A percentile compares a stretch with the other conserved stretches of the same genome.
These are phyloP conservation scores for Paramarasmius palmivorus DNA, from an alignment of 1,284 basidiomycete genomes.

Conservation along the genomic window DNA sequence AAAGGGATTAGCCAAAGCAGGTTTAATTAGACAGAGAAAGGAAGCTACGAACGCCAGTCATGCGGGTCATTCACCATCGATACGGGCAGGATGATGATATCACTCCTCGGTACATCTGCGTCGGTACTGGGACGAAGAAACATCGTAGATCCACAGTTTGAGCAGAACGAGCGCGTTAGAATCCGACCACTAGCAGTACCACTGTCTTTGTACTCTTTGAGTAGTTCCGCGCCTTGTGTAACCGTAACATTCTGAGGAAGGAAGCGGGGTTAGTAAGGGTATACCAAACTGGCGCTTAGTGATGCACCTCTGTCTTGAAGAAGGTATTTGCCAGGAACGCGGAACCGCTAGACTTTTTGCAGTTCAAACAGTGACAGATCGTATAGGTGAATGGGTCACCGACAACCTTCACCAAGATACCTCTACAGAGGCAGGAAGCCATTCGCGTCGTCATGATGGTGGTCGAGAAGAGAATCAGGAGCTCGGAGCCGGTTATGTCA, in stretches of 20 bases:
- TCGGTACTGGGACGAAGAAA: conserved; percentile 27
- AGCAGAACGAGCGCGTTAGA: conserved; percentile 34
- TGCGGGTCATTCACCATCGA: conserved; percentile 23
- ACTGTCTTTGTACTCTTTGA: conserved; percentile 30
- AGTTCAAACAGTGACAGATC: conserved; percentile 36
- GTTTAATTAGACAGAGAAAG: background rate
- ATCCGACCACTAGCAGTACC: conserved; percentile 30
- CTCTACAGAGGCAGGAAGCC: conserved; percentile 31
- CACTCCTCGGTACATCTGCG: conserved; percentile 9
- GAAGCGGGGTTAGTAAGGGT: background rate
- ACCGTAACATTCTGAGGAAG: conserved; percentile 15
- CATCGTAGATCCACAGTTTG: conserved; percentile 32
- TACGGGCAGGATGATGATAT: conserved; percentile 25
- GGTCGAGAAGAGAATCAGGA: background rate
- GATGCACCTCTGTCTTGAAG: conserved; percentile 30
- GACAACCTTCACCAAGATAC: conserved; percentile 25
- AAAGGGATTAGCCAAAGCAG: background rate
- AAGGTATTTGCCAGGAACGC: conserved; percentile 33
- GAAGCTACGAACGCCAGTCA: conserved; percentile 24
- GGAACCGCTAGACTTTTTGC: conserved; percentile 32
- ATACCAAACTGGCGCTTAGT: background rate
- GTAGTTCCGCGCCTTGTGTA: conserved; percentile 24
- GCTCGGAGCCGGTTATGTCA: background rate
- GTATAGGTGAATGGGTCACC: conserved; percentile 34
- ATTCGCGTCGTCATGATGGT: conserved; percentile 4